These are phyloP conservation scores for Hanseniaspora vineae DNA, from an alignment of 805 yeast species.

Conservation along the genomic window DNA sequence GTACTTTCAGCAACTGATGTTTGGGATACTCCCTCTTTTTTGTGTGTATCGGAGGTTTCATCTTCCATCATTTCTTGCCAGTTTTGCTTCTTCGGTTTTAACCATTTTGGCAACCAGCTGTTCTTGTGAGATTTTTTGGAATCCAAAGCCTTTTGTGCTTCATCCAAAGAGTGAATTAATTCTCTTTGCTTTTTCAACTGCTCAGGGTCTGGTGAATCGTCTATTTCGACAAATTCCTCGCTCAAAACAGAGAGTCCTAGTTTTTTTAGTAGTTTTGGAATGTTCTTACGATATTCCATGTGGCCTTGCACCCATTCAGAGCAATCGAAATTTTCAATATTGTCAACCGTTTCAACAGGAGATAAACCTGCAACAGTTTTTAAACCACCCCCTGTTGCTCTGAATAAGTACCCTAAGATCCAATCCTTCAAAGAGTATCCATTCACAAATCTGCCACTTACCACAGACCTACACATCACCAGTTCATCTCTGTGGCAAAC, in stretches of 20 bases:
- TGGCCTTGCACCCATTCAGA: slow-evolving; percentile 86
- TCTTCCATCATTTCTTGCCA: slow-evolving; percentile 47
- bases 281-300: slow-evolving; percentile 91
- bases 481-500: slow-evolving; percentile 70
- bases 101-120: slow-evolving; percentile 31
- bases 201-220: slow-evolving; percentile 81
- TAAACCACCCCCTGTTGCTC: slow-evolving; percentile 93
- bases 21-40: not conserved
- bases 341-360: slow-evolving; percentile 48
- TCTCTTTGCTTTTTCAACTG: slow-evolving; percentile 72
- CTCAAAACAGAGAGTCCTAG: slow-evolving; percentile 71
- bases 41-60: not conserved
- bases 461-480: slow-evolving; percentile 67
- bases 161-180: slow-evolving; percentile 58
- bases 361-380: slow-evolving; percentile 86
- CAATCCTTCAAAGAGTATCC: slow-evolving; percentile 90
- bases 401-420: slow-evolving; percentile 86
- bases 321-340: slow-evolving; percentile 77
- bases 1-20: not conserved
- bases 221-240: slow-evolving; percentile 91
- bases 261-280: slow-evolving; percentile 63
- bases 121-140: slow-evolving; percentile 23
- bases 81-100: slow-evolving; percentile 41
- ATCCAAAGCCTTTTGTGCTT: slow-evolving; percentile 53
- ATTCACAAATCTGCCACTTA: slow-evolving; percentile 79